Evolutionary conservation across 1,139 yeast genomes (phyloP).

Genomic region (Tardiomyces depauwii): DNA sequence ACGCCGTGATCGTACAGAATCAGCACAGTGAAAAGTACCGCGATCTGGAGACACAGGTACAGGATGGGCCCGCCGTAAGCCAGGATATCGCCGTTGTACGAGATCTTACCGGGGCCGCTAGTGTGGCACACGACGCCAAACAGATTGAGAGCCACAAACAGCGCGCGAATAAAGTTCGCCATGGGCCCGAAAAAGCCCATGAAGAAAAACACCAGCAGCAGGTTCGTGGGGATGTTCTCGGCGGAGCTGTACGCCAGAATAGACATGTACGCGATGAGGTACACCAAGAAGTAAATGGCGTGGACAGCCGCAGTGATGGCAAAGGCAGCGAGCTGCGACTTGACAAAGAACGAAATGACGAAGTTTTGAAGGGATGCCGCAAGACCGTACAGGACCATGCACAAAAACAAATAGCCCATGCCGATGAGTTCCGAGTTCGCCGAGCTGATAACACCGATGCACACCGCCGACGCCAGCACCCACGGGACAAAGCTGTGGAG

Average conservation of each 20-base stretch:
- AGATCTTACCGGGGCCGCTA: slow-evolving; percentile 7
- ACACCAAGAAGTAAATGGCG: slow-evolving; percentile 22
- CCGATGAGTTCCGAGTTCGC: slow-evolving; percentile 16
- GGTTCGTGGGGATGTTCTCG: slow-evolving; percentile 12
- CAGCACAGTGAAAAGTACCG: slow-evolving; percentile 16
- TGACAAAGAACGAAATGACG: slow-evolving; percentile 22
- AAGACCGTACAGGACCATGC: slow-evolving; percentile 22
- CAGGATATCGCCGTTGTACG: slow-evolving; percentile 20
- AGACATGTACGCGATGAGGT: slow-evolving; percentile 23
- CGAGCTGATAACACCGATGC: slow-evolving; percentile 19
- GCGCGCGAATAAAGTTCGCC: slow-evolving; percentile 19
- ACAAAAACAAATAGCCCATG: slow-evolving; percentile 24
- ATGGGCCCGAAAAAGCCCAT: slow-evolving; percentile 23
- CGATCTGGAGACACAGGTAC: slow-evolving; percentile 20
- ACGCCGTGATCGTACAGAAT: slow-evolving; percentile 28
- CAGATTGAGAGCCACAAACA: slow-evolving; percentile 25
- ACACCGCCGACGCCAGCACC: slow-evolving; percentile 17
- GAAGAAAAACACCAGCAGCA: slow-evolving; percentile 19
- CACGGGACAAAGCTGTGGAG: slow-evolving; percentile 18
- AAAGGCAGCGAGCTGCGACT: slow-evolving; percentile 28
- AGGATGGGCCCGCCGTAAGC: slow-evolving; percentile 29
- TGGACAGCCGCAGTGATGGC: slow-evolving; percentile 26
- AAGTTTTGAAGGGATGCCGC: slow-evolving; percentile 22
- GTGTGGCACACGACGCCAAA: slow-evolving; percentile 23
- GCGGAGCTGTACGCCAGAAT: slow-evolving; percentile 23